Evolutionary conservation across 1,139 yeast genomes (phyloP).

Genomic region (Kodamaea arcana): DNA sequence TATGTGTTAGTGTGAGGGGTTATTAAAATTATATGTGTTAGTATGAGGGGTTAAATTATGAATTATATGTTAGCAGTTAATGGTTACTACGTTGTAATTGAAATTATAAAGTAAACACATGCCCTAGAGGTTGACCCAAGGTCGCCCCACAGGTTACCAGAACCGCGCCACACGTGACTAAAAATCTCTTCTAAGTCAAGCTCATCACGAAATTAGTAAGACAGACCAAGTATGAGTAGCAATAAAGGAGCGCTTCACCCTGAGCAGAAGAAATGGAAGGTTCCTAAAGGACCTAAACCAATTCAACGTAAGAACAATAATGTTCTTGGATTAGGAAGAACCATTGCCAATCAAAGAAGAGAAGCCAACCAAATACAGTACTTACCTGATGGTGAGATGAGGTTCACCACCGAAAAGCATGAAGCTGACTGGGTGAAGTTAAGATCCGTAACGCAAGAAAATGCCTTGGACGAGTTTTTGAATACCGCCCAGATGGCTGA

Average conservation of each 20-base stretch:
- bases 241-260: slow-evolving; percentile 47
- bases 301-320: slow-evolving; percentile 80
- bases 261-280: slow-evolving; percentile 49
- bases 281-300: slow-evolving; percentile 91
- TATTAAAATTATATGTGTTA: no score
- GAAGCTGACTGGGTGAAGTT: slow-evolving; percentile 88
- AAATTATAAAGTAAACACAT: no score
- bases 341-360: slow-evolving; percentile 72
- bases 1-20: no score
- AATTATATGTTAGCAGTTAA: no score
- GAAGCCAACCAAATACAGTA: slow-evolving; percentile 65
- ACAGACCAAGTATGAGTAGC: no score
- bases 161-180: not conserved
- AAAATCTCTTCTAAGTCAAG: not conserved
- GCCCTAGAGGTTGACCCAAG: no score
- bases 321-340: slow-evolving; percentile 78
- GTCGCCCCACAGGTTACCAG: no score
- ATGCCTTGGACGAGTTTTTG: slow-evolving; percentile 88
- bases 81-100: no score
- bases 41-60: no score
- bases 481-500: slow-evolving; percentile 94
- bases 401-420: slow-evolving; percentile 76
- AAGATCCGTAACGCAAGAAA: slow-evolving; percentile 91
- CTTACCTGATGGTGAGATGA: slow-evolving; percentile 81
- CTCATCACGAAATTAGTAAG: not conserved